Evolutionary conservation across 257 asterid genomes (phyloP).

Genomic region (Petrea volubilis): DNA sequence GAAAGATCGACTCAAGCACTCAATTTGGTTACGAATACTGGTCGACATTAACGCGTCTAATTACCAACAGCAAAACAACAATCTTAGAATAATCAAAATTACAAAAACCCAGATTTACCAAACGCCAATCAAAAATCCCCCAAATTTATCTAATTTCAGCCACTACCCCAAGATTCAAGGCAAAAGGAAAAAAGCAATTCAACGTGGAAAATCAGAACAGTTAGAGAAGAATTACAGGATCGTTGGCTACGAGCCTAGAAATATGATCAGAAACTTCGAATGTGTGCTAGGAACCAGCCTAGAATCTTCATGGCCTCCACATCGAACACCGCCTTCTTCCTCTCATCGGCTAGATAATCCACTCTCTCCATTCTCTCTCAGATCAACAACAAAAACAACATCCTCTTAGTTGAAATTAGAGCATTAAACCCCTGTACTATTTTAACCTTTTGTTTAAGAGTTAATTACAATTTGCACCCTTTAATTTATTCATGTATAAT

Average conservation of each 20-base stretch:
- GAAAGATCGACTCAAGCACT: neutral
- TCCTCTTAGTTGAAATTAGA: no score
- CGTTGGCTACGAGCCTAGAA: conserved; percentile 87
- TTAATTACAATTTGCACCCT: no score
- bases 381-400: conserved; percentile 15
- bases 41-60: neutral
- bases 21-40: neutral
- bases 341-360: conserved; percentile 79
- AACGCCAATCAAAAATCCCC: neutral
- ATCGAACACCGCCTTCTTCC: conserved; percentile 84
- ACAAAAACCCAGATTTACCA: neutral
- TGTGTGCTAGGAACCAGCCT: conserved; percentile 87
- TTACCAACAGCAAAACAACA: conserved; percentile 1
- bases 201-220: neutral
- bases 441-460: no score
- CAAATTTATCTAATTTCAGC: conserved; percentile 4
- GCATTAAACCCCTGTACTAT: no score
- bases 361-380: conserved; percentile 51
- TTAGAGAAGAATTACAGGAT: conserved; percentile 57
- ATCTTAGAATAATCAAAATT: neutral
- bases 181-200: neutral
- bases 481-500: no score
- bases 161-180: conserved; percentile 8
- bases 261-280: conserved; percentile 84
- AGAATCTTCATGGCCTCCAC: conserved; percentile 82